Evolutionary conservation across 129 eudicot species (phyloP), one percentile per base, ranked within the genome.

Genomic region (Chrysanthemum makinoi): DNA sequence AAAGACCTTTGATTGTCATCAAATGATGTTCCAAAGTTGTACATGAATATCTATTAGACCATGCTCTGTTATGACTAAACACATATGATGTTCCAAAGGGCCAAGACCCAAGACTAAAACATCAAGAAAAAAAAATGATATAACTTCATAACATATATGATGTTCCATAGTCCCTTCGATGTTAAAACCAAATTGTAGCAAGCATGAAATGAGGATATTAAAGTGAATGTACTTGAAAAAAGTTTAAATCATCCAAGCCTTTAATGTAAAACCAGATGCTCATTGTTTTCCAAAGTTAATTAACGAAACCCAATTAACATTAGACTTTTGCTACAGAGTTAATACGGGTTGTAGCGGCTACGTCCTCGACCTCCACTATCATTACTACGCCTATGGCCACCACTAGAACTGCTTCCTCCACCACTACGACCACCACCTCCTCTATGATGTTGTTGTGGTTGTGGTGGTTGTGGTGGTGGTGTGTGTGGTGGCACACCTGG

Each of bases 331-430:
- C 52, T 57, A 67, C 68, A 33, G 74, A 55, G 13, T 78, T 81
- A 93, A 75, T 93, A 93, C 11, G 98, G 96, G 74, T 87, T 87
- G 73, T 93, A 93, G 12, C 98, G 91, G 62, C 78, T 83, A 16
- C 95, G 88, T 44, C 97, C 95, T 3, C 92, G 84, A 1, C 91
- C 86, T 3, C 95, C 88, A 65, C 89, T 47, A 30, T 80, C 88
- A 14, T 74, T 43, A 57, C 95, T 79, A 59, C 75, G 70, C 72
- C 91, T 87, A 11, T 91, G 96, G 39, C 86, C 95, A 17, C 91
- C 89, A 61, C 89, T 67, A 17, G 91, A 81, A 62, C 89, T 62
- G 68, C 91, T 70, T 39, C 98, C 87, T 28, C 89, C 81, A 19
- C 75, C 43, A 20, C 75, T 51, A 15, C 87, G 67, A 22, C 96